A percentile compares a stretch with the other conserved stretches of the same genome.
Evolutionary conservation across 192 early-diverging fungal species (phyloP).

Genomic region (Umbelopsis sp.): DNA sequence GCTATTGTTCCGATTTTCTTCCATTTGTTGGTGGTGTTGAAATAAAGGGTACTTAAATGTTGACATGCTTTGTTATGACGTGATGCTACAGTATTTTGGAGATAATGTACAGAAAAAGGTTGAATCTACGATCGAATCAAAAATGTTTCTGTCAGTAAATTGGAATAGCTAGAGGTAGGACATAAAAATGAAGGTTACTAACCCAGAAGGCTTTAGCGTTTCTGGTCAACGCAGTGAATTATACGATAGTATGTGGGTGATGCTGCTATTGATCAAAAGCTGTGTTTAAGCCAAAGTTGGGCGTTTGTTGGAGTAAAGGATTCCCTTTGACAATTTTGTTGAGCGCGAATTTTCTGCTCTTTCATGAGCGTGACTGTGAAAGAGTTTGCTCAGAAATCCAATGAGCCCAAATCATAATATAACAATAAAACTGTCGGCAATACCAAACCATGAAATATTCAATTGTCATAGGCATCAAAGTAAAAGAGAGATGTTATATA

Average conservation of each 20-base stretch:
- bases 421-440: no score
- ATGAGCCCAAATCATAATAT: no score
- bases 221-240: conserved; percentile 5
- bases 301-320: neutral
- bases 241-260: conserved; percentile 8
- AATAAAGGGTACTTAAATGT: conserved; percentile 17
- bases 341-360: conserved; percentile 7
- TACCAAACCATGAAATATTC: no score
- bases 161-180: neutral
- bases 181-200: neutral
- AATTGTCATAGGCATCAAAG: no score
- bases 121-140: neutral
- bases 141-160: neutral
- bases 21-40: conserved; percentile 13
- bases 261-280: conserved; percentile 8
- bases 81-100: conserved; percentile 10
- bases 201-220: neutral
- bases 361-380: conserved; percentile 10
- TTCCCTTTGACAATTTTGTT: conserved; percentile 16
- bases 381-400: neutral
- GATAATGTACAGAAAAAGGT: conserved; percentile 12
- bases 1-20: neutral
- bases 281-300: conserved; percentile 2
- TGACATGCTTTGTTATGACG: conserved; percentile 18
- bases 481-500: no score